Base-by-base conservation (phyloP, 2,329 filamentous ascomycete species). In the Diaporthe sp. region DNA sequence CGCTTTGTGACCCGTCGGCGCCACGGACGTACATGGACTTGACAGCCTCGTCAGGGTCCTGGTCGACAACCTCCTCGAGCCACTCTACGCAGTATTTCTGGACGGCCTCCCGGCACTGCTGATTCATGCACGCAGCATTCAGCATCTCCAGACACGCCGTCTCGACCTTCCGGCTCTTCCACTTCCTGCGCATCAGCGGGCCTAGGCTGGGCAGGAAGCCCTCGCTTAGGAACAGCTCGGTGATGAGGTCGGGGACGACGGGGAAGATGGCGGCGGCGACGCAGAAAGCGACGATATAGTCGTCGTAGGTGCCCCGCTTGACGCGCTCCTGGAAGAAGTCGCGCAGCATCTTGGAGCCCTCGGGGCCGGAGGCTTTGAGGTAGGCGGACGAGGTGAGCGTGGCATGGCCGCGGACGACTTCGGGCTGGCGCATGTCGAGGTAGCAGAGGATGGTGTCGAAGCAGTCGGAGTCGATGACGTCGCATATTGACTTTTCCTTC, bases 191-290 rank as follows among this genome's bases (percentile, higher is more conserved):
- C 84, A 98, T 94, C 72, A 97, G 87, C 20, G 93, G 91, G 22
- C 94, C 92, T 9, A 98, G 89, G 73, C 91, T 93, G 75, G 92
- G 88, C 61, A 98, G 87, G 81, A 99, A 98, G 4, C 95, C 95
- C 79, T 98, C 95, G 49, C 92, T 95, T 74, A 98, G 90, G 83
- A 99, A 98, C 51, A 98, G 88, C 76, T 92, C 88, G 4, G 94
- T 89, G 2, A 93, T 94, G 58, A 94, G 90, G 73, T 93, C 90
- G 4, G 95, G 94, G 3, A 94, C 92, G 71, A 99, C 90, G 1
- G 97, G 96, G 82, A 99, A 99, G 12, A 97, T 91, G 31, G 93
- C 92, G 2, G 95, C 92, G 8, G 95, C 95, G n/a, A 96, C 95
- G 72, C 96, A 98, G 83, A 98, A 98, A 8, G 96, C 96, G 68